Evolutionary conservation across 108 stramenopile genomes (phyloP).

Genomic region (Mediolabrus comicus): DNA sequence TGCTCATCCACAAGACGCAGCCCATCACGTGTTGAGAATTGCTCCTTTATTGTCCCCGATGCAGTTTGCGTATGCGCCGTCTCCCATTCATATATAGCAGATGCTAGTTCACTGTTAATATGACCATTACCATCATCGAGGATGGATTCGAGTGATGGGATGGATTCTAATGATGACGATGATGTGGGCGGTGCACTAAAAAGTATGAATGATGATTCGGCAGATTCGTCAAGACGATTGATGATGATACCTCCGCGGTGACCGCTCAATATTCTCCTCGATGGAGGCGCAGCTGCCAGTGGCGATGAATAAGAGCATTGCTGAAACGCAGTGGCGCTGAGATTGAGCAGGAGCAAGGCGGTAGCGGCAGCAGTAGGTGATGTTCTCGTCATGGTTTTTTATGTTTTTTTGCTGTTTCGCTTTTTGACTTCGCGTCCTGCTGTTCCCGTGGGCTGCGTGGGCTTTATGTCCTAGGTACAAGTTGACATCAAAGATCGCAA

Average conservation of each 20-base stretch:
- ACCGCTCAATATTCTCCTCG: no score
- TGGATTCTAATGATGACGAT: neutral
- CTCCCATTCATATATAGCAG: constrained; percentile 70
- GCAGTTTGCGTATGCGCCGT: constrained; percentile 38
- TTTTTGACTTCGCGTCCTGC: no score
- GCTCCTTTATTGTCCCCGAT: constrained; percentile 1
- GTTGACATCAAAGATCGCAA: no score
- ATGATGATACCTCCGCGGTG: no score
- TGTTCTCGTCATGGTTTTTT: no score
- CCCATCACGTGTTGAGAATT: constrained; percentile 60
- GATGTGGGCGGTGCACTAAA: no score
- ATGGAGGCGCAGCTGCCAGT: no score
- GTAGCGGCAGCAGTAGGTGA: neutral
- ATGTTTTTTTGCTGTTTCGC: neutral
- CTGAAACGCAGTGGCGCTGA: neutral
- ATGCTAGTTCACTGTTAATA: constrained; percentile 56
- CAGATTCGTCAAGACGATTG: no score
- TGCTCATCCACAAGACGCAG: constrained; percentile 57
- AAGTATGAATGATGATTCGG: no score
- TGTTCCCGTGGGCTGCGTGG: no score
- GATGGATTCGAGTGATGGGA: constrained; percentile 36
- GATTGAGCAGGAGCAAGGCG: neutral
- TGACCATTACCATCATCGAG: constrained; percentile 64
- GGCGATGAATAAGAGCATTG: no score
- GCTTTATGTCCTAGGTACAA: no score